Evolutionary conservation across 73 alveolate species (phyloP), one percentile per base, ranked within the genome.

Genomic region (Tetrahymena elliotti): DNA sequence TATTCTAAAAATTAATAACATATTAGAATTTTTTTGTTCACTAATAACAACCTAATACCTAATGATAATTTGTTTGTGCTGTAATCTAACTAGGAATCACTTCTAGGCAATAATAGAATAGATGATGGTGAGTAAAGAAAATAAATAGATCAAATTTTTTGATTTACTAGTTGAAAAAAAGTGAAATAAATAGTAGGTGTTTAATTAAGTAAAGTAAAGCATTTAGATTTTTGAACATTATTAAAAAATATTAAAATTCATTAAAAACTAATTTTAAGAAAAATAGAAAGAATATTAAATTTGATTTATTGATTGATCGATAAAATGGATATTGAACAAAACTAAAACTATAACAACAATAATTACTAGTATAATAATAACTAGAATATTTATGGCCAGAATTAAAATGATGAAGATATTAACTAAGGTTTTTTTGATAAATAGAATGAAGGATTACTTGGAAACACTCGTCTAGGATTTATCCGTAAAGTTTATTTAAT

Each of bases 401-500:
- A 68, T 68, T 31, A 68, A 68, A 22, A 68, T 68, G 16, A 68
- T 16, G 88, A 68, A 27, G 88, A 68, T 3, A 68, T 68, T 6
- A 68, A 68, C 82, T 16, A 68, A 68, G 88, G 36, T 1, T 68
- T 68, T 0, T 68, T 68, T 24, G 88, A 68, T 18, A 68, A 68
- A 31, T 36, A 68, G 36, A 31, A 68, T 68, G 88, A 68, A 68
- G 88, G 88, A 27, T 68, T 68, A 36, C 20, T 68, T 3, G 88
- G 88, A 68, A 68, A 68, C 37, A 35, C 33, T 93, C 88, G 98
- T 39, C 27, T 96, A 16, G 99, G 99, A 47, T 98, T 98, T 95
- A 96, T 98, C 39, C 93, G 97, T 84, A 98, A 98, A 93, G 99
- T 98, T 40, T 98, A 97, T 41, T 98, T 98, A 53, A 98, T 98